Percentiles rank a stretch among this genome's conserved stretches.
These are phyloP conservation scores for Cryptococcus sp. DNA, from an alignment of 1,284 basidiomycete genomes.

Conservation along the genomic window DNA sequence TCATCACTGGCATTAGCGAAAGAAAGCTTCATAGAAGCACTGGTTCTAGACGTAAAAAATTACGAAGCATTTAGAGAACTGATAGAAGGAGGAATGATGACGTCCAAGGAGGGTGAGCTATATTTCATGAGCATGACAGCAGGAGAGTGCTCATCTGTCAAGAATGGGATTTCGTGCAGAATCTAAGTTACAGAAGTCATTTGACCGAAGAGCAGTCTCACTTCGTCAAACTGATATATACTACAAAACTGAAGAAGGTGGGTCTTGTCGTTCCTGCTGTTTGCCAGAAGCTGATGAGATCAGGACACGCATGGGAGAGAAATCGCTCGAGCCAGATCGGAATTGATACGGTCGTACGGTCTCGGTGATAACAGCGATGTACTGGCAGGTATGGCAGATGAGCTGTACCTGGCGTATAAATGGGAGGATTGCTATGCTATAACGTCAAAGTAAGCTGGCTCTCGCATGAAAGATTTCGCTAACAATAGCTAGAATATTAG, in stretches of 20 bases:
- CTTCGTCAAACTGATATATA: conserved; percentile 88
- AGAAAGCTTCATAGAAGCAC: conserved; percentile 88
- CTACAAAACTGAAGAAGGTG: conserved; percentile 77
- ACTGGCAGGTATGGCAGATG: conserved; percentile 84
- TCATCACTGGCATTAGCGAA: conserved; percentile 86
- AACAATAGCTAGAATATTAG: conserved; percentile 61
- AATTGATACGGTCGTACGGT: conserved; percentile 70
- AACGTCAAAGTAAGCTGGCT: conserved; percentile 65
- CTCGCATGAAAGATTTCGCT: not conserved
- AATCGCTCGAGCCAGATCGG: conserved; percentile 67
- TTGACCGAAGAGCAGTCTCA: conserved; percentile 71
- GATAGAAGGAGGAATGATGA: conserved; percentile 88
- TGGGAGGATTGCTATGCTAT: conserved; percentile 92
- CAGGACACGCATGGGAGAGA: conserved; percentile 73
- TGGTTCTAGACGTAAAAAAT: conserved; percentile 92
- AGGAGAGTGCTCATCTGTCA: not conserved
- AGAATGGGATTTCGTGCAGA: conserved; percentile 96
- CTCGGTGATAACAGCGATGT: conserved; percentile 88
- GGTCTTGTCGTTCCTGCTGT: not conserved
- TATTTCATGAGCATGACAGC: not conserved
- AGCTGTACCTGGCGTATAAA: conserved; percentile 77
- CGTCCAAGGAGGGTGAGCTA: conserved; percentile 73
- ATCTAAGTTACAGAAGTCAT: conserved; percentile 75
- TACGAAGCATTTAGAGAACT: conserved; percentile 93
- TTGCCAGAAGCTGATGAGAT: not conserved